A percentile compares a stretch with the other conserved stretches of the same genome.
Evolutionary conservation across 2,329 filamentous ascomycete genomes (phyloP).

Genomic region (Sarocladiaceae sp.): DNA sequence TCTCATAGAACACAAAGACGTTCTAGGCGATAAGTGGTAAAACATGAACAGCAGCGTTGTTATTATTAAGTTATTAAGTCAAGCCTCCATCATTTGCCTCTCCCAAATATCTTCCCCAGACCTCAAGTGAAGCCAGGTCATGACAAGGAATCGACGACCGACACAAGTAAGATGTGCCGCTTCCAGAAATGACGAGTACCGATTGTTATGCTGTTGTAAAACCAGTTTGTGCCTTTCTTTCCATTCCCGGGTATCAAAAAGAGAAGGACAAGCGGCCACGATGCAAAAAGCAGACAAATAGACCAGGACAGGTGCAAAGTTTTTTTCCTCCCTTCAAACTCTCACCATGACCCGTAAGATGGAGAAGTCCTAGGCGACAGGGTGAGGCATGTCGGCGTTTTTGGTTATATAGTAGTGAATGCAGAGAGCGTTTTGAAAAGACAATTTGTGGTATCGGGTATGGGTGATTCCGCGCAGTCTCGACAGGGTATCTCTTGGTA

Average conservation of each 20-base stretch:
- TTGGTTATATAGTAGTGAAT: constrained; percentile 17
- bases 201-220: constrained; percentile 12
- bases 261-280: constrained; percentile 9
- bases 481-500: constrained; percentile 50
- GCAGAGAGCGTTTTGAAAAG: constrained; percentile 12
- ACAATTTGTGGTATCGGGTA: constrained; percentile 28
- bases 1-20: not conserved
- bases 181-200: constrained; percentile 17
- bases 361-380: not conserved
- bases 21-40: not conserved
- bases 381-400: not conserved
- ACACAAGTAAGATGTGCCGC: not conserved
- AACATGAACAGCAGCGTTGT: constrained; percentile 8
- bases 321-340: not conserved
- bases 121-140: not conserved
- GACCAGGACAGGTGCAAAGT: not conserved
- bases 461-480: constrained; percentile 42
- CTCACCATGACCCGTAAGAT: not conserved
- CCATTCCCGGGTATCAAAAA: constrained; percentile 11
- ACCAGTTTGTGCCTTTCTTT: constrained; percentile 9
- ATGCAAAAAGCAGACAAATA: constrained; percentile 8
- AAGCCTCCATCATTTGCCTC: not conserved
- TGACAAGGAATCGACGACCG: not conserved
- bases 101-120: not conserved
- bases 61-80: constrained; percentile 10